Base-by-base conservation (phyloP, 257 asterid genomes). In the Cynanchum wilfordii region DNA sequence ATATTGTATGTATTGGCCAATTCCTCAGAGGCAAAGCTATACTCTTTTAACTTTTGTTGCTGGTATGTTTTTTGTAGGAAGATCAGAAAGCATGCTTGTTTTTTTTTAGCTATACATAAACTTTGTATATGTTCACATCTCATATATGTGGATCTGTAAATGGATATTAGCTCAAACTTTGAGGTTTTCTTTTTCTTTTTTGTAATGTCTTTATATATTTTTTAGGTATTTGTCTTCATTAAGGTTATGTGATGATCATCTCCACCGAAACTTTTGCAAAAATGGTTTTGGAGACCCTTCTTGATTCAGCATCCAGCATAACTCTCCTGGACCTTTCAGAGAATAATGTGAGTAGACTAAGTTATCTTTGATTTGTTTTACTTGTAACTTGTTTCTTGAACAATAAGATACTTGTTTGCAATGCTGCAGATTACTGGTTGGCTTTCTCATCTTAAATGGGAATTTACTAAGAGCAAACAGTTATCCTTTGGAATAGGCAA, bases 241-340 rank as follows among this genome's bases (percentile, higher is more conserved):
- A 80, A 79, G 83, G 79, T 85, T 91, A 78, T 82, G 85, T 67
- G 97, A 89, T 77, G 85, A 80, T 80, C 87, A 80, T 38, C 87
- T 95, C 73, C 87, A 81, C 57, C 81, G 75, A 66, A 82, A 78
- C 73, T 85, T 85, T 89, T 69, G 97, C 89, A 17, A 82, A 78
- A 78, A 89, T 71, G 78, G 83, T 85, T 77, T 83, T 93, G 27
- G 79, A 85, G 70, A 73, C 88, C 73, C 97, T 93, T 66, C 82
- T 88, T 69, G 85, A 85, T 83, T 77, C 87, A 77, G 82, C 96
- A 71, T 82, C 91, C 63, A 75, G 79, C 69, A 80, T 95, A 79
- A 80, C 82, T 70, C 25, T 75, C 72, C 91, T 95, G 69, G 95
- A 91, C 81, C 96, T 94, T 75, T 94, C 99, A 54, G 99, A 94